A percentile compares a stretch with the other conserved stretches of the same genome.
Conservation (phyloP, 2,329 filamentous ascomycete species). For the Blastomyces parvus region DNA sequence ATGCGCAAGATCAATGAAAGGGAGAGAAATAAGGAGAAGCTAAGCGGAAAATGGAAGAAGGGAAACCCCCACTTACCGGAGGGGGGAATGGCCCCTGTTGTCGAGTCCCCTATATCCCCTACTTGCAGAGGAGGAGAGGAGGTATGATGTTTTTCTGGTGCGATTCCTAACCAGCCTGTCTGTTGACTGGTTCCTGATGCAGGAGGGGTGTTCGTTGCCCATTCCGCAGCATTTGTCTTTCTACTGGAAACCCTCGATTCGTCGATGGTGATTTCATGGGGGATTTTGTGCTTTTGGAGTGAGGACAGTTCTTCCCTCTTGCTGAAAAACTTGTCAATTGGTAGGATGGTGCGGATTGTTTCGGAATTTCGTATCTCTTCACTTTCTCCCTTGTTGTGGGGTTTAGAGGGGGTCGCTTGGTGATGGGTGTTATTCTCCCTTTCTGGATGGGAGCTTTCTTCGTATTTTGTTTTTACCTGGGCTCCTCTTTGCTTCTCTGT, state of each 20-base stretch:
- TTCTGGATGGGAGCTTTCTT: neutral
- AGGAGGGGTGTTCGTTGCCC: neutral
- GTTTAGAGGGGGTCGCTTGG: neutral
- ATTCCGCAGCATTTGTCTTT: conserved; percentile 7
- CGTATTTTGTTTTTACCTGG: neutral
- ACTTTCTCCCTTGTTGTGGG: neutral
- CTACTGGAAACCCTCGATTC: conserved; percentile 7
- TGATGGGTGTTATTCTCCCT: neutral
- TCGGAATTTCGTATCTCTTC: neutral
- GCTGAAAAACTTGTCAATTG: neutral
- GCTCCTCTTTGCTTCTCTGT: neutral
- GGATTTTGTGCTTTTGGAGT: neutral
- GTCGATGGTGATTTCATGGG: conserved; percentile 14
- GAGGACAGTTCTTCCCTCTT: neutral
- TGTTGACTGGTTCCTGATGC: neutral
- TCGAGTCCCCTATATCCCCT: neutral
- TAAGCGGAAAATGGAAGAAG: conserved; percentile 12
- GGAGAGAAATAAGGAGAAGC: conserved; percentile 22
- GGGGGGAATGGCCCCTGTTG: neutral
- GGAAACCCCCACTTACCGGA: neutral
- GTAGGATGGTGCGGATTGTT: neutral
- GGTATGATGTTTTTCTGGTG: neutral
- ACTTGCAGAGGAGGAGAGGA: neutral
- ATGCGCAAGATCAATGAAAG: conserved; percentile 43
- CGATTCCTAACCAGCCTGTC: neutral